Evolutionary conservation across 345 rosid genomes (phyloP), one percentile per base, ranked within the genome.

Genomic region (Eucalyptus victrix): DNA sequence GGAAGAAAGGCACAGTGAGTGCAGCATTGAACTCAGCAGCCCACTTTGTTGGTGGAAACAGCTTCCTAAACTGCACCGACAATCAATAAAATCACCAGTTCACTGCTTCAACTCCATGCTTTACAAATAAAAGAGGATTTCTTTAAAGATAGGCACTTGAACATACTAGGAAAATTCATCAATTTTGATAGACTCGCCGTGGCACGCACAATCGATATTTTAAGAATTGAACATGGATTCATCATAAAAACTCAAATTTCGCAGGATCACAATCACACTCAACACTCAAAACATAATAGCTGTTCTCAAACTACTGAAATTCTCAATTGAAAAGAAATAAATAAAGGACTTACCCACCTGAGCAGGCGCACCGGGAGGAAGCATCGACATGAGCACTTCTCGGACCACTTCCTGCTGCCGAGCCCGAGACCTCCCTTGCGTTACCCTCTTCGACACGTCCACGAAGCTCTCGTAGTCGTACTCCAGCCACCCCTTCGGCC

Each of bases 31-130:
- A 98, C 93, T 98, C 99, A 28, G 95, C 98, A 16, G 99, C 98
- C 99, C 99, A 98, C 90, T 92, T 96, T 49, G 99, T 95, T 14
- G 98, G 97, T 15, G 99, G 99, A 92, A 98, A 98, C 89, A 97
- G 88, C 91, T 97, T 96, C 91, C 94, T 92, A 87, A 97, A 97
- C 99, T 97, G 96, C 90, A 76, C 47, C 83, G 47, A 76, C 47
- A 42, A 12, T 76, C 83, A 12, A 76, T 76, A 76, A 76, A 76
- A 76, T 76, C 83, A 21, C 49, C 88, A 23, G 30, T 87, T 87
- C 88, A 87, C 88, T 87, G 81, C 83, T 76, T 76, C 83, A 21
- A 12, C 83, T 40, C 30, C 47, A 40, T 37, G 83, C 23, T 72
- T 72, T 11, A 37, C 83, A 37, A 34, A 37, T 37, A 19, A 19